Evolutionary conservation across 2,329 filamentous ascomycete species (phyloP).

Genomic region (Aplosporella prunicola): DNA sequence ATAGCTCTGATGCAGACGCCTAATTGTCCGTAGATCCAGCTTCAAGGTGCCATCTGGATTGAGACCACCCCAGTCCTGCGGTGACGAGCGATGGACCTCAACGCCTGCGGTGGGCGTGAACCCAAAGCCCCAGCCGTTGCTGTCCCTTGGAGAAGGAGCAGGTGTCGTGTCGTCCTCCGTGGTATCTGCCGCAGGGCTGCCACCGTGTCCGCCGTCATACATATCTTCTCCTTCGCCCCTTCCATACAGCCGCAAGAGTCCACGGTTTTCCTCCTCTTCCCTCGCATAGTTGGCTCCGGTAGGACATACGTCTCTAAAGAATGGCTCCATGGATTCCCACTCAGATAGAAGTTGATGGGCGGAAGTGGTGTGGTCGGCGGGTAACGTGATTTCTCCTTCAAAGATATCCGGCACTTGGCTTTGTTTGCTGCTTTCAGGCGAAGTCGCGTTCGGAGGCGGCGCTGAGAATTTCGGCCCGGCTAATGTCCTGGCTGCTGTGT

Average conservation of each 20-base stretch:
- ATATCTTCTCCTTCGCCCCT: conserved; percentile 64
- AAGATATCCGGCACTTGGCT: conserved; percentile 32
- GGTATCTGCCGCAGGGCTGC: conserved; percentile 31
- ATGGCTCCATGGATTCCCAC: conserved; percentile 46
- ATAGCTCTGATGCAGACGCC: conserved; percentile 45
- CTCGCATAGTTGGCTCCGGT: conserved; percentile 54
- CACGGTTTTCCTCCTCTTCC: conserved; percentile 62
- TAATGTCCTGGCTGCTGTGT: conserved; percentile 2
- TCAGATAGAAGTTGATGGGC: conserved; percentile 66
- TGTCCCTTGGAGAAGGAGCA: conserved; percentile 32
- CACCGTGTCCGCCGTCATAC: conserved; percentile 37
- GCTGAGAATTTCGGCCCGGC: conserved; percentile 13
- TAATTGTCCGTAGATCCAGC: conserved; percentile 43
- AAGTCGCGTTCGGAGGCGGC: conserved; percentile 16
- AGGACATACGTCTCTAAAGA: conserved; percentile 44
- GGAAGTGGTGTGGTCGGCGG: conserved; percentile 81
- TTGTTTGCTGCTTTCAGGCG: conserved; percentile 1
- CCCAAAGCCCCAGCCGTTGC: conserved; percentile 42
- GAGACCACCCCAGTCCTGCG: conserved; percentile 38
- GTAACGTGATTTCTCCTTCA: conserved; percentile 55
- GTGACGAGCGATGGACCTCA: conserved; percentile 21
- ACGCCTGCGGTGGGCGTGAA: conserved; percentile 24
- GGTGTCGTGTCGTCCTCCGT: conserved; percentile 23
- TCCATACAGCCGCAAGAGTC: conserved; percentile 65
- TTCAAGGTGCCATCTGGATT: conserved; percentile 45